Conservation (phyloP, 768 basidiomycete species). For the Kwoniella bestiolae region DNA sequence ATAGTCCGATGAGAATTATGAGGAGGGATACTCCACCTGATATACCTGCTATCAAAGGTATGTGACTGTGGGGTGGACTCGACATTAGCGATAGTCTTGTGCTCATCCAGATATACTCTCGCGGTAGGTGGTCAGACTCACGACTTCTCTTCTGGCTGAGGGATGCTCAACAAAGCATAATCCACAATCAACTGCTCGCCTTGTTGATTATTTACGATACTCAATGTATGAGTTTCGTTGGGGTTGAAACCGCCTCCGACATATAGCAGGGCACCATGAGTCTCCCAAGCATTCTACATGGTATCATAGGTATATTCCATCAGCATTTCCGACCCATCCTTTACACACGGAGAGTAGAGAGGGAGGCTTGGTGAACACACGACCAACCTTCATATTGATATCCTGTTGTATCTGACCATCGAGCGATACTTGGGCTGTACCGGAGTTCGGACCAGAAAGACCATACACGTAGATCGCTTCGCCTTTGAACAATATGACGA, state of each 20-base stretch:
- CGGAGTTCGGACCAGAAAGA: slow-evolving; percentile 23
- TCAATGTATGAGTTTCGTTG: slow-evolving; percentile 15
- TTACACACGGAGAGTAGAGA: neutral
- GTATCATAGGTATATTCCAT: too few relatives aligned
- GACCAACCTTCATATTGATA: slow-evolving; percentile 25
- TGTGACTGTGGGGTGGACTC: neutral
- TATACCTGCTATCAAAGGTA: slow-evolving; percentile 12
- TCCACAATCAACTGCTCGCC: slow-evolving; percentile 28
- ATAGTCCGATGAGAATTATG: neutral
- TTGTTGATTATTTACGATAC: slow-evolving; percentile 18
- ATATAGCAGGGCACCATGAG: slow-evolving; percentile 25
- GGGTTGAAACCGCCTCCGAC: slow-evolving; percentile 21
- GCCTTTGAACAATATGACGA: slow-evolving; percentile 7
- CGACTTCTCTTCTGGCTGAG: slow-evolving; percentile 3
- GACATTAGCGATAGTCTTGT: too few relatives aligned
- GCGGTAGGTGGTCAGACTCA: slow-evolving; percentile 1
- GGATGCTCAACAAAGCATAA: slow-evolving; percentile 21
- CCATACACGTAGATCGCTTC: slow-evolving; percentile 30
- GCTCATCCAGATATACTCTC: neutral
- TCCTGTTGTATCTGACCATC: slow-evolving; percentile 25
- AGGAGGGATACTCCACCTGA: slow-evolving; percentile 4
- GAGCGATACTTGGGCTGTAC: slow-evolving; percentile 16
- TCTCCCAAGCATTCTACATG: slow-evolving; percentile 27
- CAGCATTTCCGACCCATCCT: too few relatives aligned
- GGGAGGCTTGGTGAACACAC: neutral